Percentiles rank a stretch among this genome's conserved stretches.
phyloP scores from a whole-genome alignment of 768 basidiomycete genomes.

The Leccinum ochraceum region DNA sequence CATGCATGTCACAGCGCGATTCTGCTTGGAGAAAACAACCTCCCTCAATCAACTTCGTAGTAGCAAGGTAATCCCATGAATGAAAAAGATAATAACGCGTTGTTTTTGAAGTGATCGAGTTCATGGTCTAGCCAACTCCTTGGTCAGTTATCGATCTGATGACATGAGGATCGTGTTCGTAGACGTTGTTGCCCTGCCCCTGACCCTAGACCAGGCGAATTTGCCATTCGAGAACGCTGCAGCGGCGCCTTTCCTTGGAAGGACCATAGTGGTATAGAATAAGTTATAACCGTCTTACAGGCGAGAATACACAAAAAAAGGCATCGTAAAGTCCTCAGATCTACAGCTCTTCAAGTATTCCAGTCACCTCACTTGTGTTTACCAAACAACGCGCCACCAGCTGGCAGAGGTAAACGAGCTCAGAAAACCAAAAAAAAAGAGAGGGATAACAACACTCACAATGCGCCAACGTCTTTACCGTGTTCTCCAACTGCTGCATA shows the following conservation, averaged over 20 bases:
- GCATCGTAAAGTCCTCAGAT: background rate
- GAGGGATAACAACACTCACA: constrained; percentile 41
- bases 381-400: constrained; percentile 3
- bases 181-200: no score
- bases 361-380: constrained; percentile 6
- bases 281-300: no score
- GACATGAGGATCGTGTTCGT: no score
- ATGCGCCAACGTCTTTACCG: constrained; percentile 47
- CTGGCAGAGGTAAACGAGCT: background rate
- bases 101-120: no score
- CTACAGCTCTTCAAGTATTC: background rate
- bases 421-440: constrained; percentile 1
- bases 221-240: background rate
- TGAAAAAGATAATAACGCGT: no score
- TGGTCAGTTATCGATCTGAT: no score
- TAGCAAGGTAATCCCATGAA: no score
- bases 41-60: no score
- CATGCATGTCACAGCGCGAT: no score
- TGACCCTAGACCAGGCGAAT: background rate
- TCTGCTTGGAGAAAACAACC: no score
- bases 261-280: background rate
- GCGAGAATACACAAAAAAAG: background rate
- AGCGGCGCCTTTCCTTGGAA: background rate
- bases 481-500: constrained; percentile 49
- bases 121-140: no score